A percentile compares a stretch with the other conserved stretches of the same genome.
phyloP scores from a whole-genome alignment of 1,284 basidiomycete genomes.

The Apiotrichum sp. region DNA sequence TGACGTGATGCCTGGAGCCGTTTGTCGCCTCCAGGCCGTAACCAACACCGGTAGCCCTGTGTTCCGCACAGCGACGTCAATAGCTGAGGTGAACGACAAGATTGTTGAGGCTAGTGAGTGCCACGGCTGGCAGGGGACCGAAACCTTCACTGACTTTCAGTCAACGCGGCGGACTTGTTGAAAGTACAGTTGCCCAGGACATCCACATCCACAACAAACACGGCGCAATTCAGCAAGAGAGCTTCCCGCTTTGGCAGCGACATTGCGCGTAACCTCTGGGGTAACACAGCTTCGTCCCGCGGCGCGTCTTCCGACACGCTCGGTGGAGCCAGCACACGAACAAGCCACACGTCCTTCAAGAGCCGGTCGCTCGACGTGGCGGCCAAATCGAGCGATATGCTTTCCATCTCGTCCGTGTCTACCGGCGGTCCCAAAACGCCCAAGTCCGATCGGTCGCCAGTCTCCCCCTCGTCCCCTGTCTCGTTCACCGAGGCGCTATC shows the following conservation, averaged over 20 bases:
- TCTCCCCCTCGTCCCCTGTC: not conserved
- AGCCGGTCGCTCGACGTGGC: constrained; percentile 28
- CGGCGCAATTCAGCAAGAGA: constrained; percentile 1
- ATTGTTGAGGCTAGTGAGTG: constrained; percentile 71
- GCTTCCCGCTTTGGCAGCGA: constrained; percentile 5
- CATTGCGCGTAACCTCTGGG: constrained; percentile 56
- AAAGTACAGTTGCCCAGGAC: constrained; percentile 54
- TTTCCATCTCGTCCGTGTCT: constrained; percentile 14
- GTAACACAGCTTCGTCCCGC: constrained; percentile 30
- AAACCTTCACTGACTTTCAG: not conserved
- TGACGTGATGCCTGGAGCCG: constrained; percentile 71
- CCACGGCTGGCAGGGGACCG: too few relatives aligned
- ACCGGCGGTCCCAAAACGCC: constrained; percentile 4
- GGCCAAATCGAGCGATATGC: constrained; percentile 10
- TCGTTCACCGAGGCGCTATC: not conserved
- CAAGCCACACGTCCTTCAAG: constrained; percentile 17
- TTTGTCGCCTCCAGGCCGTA: constrained; percentile 48
- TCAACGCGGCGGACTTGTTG: constrained; percentile 61
- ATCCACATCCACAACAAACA: not conserved
- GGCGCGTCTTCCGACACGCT: constrained; percentile 19
- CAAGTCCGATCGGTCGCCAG: not conserved
- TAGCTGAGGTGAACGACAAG: constrained; percentile 60
- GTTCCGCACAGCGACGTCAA: constrained; percentile 59
- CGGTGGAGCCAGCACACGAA: constrained; percentile 23
- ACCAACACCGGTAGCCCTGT: not conserved